Base-by-base conservation (phyloP, 108 stramenopile species). In the Nitzschia sp. region DNA sequence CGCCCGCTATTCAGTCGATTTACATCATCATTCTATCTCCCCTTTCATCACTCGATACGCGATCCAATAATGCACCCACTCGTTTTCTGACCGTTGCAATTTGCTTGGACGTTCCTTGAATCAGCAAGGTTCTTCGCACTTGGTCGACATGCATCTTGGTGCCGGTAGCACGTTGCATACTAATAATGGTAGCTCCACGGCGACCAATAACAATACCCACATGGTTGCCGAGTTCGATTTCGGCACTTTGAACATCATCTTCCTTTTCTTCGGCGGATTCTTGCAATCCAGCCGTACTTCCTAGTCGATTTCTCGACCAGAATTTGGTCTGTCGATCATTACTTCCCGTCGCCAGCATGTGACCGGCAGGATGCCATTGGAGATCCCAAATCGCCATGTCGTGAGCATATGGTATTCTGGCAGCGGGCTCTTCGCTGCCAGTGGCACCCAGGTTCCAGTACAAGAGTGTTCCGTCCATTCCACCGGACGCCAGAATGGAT, bases 321-420 rank as follows among this genome's bases (percentile, higher is more conserved):
- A 97, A 96, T 75, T 97, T 97, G 50, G 89, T 88, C 59, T 90
- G 93, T 44, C 92, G 78, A 78, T 98, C 97, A 75, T 96, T 94
- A 48, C 80, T 79, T 21, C 88, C 96, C 11, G 93, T 93, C 0
- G 96, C 96, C 27, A 98, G 66, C 66, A 93, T 75, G 69, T 97
- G 95, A 6, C 98, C 98, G 5, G 90, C 84, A 2, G 98, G 98
- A 78, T 97, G 96, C 96, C 96, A 98, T 69, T 88, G 87, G 80
- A 97, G 73, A 76, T 94, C 93, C 96, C 96, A 97, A 66, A 98
- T 91, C 25, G 98, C 93, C 86, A 93, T 92, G 45, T 98, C 96
- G 78, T 98, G 97, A 19, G 97, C 97, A 69, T 75, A 92, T 9
- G 86, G 95, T 22, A 95, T 80, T 46, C 79, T 82, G 17, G 86